Evolutionary conservation across 2,329 filamentous ascomycete genomes (phyloP).

Genomic region (Corinectria fuckeliana): DNA sequence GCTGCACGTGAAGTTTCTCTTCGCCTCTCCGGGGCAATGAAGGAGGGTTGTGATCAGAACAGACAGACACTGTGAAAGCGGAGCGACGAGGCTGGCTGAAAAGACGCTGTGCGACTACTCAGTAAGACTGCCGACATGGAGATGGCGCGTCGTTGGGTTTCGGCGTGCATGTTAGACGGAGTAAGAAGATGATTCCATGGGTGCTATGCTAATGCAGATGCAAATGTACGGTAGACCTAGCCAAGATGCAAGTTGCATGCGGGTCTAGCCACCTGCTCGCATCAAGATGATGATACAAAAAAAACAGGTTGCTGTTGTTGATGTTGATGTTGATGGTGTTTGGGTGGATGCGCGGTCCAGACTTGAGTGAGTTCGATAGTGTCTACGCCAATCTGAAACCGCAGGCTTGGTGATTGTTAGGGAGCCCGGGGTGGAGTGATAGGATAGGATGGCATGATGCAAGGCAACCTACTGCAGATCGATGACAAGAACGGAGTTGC

Average conservation of each 20-base stretch:
- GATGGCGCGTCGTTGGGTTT: slow-evolving; percentile 12
- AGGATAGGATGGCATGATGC: background rate
- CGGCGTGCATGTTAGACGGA: slow-evolving; percentile 18
- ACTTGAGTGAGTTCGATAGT: background rate
- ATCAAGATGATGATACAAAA: slow-evolving; percentile 2
- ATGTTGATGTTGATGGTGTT: background rate
- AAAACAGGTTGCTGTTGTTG: background rate
- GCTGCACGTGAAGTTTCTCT: too few relatives aligned
- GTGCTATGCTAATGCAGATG: slow-evolving; percentile 4
- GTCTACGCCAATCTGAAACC: background rate
- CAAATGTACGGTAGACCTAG: background rate
- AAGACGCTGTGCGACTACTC: slow-evolving; percentile 10
- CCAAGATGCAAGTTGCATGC: slow-evolving; percentile 1
- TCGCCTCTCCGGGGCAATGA: too few relatives aligned
- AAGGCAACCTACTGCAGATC: background rate
- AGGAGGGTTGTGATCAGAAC: too few relatives aligned
- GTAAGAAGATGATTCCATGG: slow-evolving; percentile 1
- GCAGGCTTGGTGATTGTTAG: background rate
- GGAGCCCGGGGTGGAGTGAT: background rate
- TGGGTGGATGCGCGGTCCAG: background rate
- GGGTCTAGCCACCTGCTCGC: slow-evolving; percentile 15
- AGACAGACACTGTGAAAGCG: too few relatives aligned
- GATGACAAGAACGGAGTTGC: background rate
- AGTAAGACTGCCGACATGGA: slow-evolving; percentile 15
- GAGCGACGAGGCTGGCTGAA: background rate